These are phyloP conservation scores for Mortierella sp. DNA, from an alignment of 371 early-diverging fungal species.

Conservation along the genomic window DNA sequence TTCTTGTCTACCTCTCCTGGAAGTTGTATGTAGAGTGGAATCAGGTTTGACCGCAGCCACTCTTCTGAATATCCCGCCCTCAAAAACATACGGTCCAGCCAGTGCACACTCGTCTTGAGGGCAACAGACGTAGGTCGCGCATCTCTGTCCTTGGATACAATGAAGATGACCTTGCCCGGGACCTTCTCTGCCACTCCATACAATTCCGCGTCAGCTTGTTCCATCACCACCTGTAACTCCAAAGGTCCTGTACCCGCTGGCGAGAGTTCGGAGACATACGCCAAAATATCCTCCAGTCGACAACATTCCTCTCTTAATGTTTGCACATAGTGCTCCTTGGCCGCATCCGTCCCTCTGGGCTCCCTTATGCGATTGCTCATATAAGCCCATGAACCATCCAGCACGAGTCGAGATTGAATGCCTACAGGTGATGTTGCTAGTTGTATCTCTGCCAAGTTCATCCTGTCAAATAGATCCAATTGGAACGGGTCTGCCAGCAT, in stretches of 20 bases:
- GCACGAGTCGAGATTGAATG: conserved; percentile 5
- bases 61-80: conserved; percentile 24
- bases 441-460: conserved; percentile 28
- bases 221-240: conserved; percentile 35
- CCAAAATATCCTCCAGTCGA: conserved; percentile 27
- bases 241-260: background rate
- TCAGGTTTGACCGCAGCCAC: conserved; percentile 37
- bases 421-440: conserved; percentile 5
- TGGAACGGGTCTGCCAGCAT: conserved; percentile 39
- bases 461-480: conserved; percentile 39
- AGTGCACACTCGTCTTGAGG: conserved; percentile 36
- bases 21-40: conserved; percentile 34
- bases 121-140: conserved; percentile 30
- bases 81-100: conserved; percentile 45
- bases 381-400: conserved; percentile 44
- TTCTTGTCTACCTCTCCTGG: conserved; percentile 2
- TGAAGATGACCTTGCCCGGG: conserved; percentile 38
- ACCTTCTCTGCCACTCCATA: conserved; percentile 34
- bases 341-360: conserved; percentile 11
- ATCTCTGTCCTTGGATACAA: conserved; percentile 34
- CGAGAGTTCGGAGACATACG: background rate
- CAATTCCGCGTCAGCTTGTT: conserved; percentile 31
- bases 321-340: conserved; percentile 10
- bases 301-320: conserved; percentile 16
- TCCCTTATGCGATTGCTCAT: background rate